phyloP scores from a whole-genome alignment of 768 basidiomycete species.

The Mycena sanguinolenta region DNA sequence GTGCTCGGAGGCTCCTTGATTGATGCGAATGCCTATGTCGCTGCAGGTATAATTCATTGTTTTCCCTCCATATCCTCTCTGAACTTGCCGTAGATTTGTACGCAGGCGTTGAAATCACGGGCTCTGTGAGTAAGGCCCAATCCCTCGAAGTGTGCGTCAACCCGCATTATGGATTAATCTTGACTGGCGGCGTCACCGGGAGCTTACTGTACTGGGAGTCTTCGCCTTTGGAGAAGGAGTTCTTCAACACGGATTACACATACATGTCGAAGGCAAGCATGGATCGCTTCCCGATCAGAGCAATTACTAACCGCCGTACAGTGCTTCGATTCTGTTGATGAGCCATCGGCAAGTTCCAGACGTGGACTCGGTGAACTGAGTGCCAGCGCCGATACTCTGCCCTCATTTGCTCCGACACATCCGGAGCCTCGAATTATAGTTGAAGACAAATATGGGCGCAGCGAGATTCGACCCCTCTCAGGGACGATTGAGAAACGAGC shows the following conservation, averaged over 20 bases:
- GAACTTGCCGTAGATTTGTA: too few relatives aligned
- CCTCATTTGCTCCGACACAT: too few relatives aligned
- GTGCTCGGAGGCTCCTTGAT: constrained; percentile 4
- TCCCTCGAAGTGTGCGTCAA: constrained; percentile 7
- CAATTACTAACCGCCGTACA: too few relatives aligned
- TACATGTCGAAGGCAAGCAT: constrained; percentile 3
- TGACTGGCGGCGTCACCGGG: neutral
- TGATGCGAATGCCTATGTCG: neutral
- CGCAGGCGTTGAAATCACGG: neutral
- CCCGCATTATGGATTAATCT: constrained; percentile 1
- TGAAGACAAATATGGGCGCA: too few relatives aligned
- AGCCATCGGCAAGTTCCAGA: constrained; percentile 10
- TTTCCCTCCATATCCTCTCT: too few relatives aligned
- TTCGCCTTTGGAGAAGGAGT: neutral
- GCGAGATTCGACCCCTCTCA: too few relatives aligned
- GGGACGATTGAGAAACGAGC: too few relatives aligned
- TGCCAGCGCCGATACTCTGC: too few relatives aligned
- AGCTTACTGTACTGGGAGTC: constrained; percentile 9
- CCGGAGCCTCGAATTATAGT: too few relatives aligned
- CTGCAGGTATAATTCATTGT: neutral
- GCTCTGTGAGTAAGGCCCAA: constrained; percentile 2
- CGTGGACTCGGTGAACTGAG: too few relatives aligned
- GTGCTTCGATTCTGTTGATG: constrained; percentile 5
- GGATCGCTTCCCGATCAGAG: too few relatives aligned
- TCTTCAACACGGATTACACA: constrained; percentile 4